Evolutionary conservation across 441 rosid species (phyloP).

Genomic region (Jatropha podagrica): DNA sequence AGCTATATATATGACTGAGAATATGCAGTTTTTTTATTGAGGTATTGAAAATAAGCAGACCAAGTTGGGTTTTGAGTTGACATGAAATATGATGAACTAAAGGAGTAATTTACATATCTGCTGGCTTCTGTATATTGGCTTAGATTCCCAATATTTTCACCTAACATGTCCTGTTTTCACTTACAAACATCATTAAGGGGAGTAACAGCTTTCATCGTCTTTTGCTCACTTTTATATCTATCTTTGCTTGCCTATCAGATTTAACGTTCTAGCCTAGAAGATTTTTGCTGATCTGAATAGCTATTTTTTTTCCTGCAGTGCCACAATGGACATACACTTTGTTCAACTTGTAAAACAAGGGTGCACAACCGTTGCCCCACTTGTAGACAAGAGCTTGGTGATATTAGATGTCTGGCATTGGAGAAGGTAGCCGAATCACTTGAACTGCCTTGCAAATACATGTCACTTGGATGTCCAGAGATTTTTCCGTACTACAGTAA

Average conservation of each 20-base stretch:
- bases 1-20: no score
- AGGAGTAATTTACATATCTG: no score
- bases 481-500: slow-evolving; percentile 97
- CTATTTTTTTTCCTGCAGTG: slow-evolving; percentile 53
- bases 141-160: no score
- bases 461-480: slow-evolving; percentile 79
- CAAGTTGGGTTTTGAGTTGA: no score
- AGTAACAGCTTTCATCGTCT: not conserved
- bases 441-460: slow-evolving; percentile 84
- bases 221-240: no score
- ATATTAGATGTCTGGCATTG: slow-evolving; percentile 88
- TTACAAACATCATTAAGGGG: not conserved
- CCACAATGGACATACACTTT: slow-evolving; percentile 97
- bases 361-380: slow-evolving; percentile 97
- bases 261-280: not conserved
- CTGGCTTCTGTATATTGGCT: no score
- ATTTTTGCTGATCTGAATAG: slow-evolving; percentile 3
- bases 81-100: no score
- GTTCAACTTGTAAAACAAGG: slow-evolving; percentile 88
- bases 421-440: slow-evolving; percentile 97
- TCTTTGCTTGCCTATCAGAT: no score
- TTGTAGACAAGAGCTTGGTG: slow-evolving; percentile 98
- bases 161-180: no score
- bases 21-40: no score
- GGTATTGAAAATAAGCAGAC: no score